Percentiles rank a stretch among this genome's conserved stretches.
Evolutionary conservation across 1,284 basidiomycete species (phyloP).

Genomic region (Sphagnurus paluster): DNA sequence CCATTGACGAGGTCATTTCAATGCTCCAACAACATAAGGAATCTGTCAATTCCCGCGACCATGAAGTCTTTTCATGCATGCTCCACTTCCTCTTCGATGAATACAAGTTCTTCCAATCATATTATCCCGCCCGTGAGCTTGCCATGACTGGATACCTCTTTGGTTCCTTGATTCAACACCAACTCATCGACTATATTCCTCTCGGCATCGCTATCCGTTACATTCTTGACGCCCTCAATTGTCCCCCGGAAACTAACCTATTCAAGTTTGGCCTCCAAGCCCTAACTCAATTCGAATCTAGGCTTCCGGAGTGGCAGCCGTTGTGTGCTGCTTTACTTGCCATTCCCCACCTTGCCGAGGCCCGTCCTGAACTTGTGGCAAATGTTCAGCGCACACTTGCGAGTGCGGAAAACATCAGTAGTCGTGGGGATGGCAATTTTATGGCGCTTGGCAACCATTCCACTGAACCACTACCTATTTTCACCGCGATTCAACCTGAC

Average conservation of each 20-base stretch:
- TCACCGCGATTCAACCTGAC: slow-evolving; percentile 76
- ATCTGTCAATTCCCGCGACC: slow-evolving; percentile 83
- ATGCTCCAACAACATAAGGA: slow-evolving; percentile 86
- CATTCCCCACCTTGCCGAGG: slow-evolving; percentile 86
- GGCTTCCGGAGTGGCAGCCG: slow-evolving; percentile 92
- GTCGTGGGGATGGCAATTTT: slow-evolving; percentile 40
- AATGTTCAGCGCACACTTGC: slow-evolving; percentile 74
- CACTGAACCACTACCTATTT: slow-evolving; percentile 55
- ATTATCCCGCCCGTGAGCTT: slow-evolving; percentile 92
- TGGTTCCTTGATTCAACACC: slow-evolving; percentile 93
- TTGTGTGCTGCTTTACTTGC: slow-evolving; percentile 88
- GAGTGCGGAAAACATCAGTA: slow-evolving; percentile 42
- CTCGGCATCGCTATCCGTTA: slow-evolving; percentile 97
- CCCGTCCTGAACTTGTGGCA: slow-evolving; percentile 83
- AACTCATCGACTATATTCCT: slow-evolving; percentile 93
- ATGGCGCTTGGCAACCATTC: slow-evolving; percentile 27
- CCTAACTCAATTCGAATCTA: slow-evolving; percentile 83
- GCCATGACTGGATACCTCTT: slow-evolving; percentile 97
- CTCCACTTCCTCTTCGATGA: slow-evolving; percentile 99
- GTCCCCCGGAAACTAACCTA: slow-evolving; percentile 87
- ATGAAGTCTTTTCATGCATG: slow-evolving; percentile 98
- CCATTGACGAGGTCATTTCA: slow-evolving; percentile 91
- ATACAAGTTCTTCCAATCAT: slow-evolving; percentile 98
- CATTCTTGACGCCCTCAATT: slow-evolving; percentile 91
- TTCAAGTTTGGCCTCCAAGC: slow-evolving; percentile 98